These are phyloP conservation scores for Cercospora beticola DNA, from an alignment of 2,329 filamentous ascomycete species.

Conservation along the genomic window DNA sequence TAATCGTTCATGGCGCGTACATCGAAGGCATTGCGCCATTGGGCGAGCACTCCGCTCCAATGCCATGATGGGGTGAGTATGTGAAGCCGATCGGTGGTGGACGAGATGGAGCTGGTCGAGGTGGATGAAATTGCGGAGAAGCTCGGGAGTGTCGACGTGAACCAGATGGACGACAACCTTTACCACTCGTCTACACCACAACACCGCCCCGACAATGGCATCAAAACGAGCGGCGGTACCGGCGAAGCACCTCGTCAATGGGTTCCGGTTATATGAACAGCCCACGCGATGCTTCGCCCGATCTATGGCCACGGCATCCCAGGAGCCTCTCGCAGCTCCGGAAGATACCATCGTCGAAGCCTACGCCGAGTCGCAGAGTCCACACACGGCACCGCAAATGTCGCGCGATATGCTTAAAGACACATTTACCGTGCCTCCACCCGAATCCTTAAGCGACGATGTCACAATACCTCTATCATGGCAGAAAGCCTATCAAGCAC, in stretches of 20 bases:
- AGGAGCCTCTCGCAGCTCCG: constrained; percentile 35
- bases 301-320: constrained; percentile 54
- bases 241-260: constrained; percentile 38
- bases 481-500: constrained; percentile 19
- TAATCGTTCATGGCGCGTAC: constrained; percentile 31
- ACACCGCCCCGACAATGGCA: constrained; percentile 39
- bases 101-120: not conserved
- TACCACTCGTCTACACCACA: constrained; percentile 6
- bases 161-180: constrained; percentile 13
- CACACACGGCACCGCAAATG: constrained; percentile 32
- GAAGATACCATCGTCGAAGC: constrained; percentile 35
- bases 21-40: constrained; percentile 33
- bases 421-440: constrained; percentile 21
- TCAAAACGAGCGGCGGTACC: constrained; percentile 41
- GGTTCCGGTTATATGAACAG: constrained; percentile 26
- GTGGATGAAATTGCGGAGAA: constrained; percentile 8
- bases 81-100: not conserved
- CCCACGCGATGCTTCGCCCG: constrained; percentile 44
- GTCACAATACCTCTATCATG: constrained; percentile 15
- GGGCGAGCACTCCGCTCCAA: constrained; percentile 41
- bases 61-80: constrained; percentile 22
- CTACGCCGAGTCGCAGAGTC: constrained; percentile 39
- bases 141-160: constrained; percentile 10
- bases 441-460: constrained; percentile 22
- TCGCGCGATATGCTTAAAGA: constrained; percentile 25